Evolutionary conservation across 768 basidiomycete genomes (phyloP), one percentile per base, ranked within the genome.

Genomic region (Artomyces pyxidatus): DNA sequence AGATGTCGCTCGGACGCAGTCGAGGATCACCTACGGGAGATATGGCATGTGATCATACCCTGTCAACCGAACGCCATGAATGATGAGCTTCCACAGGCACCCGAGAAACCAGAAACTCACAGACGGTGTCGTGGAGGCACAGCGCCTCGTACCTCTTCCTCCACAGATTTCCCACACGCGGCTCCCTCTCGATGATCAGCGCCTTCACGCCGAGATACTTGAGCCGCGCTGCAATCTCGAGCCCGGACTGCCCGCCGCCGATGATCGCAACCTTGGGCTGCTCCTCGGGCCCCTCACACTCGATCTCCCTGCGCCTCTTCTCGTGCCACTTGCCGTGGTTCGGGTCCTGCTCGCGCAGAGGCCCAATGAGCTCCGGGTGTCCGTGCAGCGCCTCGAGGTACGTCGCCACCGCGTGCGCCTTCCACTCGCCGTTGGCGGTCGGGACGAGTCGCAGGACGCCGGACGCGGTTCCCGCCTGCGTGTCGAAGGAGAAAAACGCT

Each of bases 61-160:
- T 77, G 9, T 21, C 14, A n/a, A 1, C 9, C 44, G 19, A 19
- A 28, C 48, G n/a, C 14, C 47, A 37, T 25, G 22, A 19, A 14
- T 38, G 19, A 28, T 17, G 37, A 45, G 41, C 40, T 46, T 56
- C 37, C 41, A 39, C 30, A 51, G 29, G 49, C 10, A 58, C 59
- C 26, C 10, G 19, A 42, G 26, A 5, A 5, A 10, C 27, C 26
- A 16, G 6, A 14, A n/a, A 72, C 80, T 69, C 57, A 81, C 81
- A 83, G 50, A 83, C 77, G 21, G 79, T 74, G 60, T 82, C 79
- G 58, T 87, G 83, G 25, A 85, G 63, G 42, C 79, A 82, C 32
- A 85, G 63, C 9, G 80, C 74, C 47, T 83, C 75, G 59, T 88
- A 87, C 30, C 86, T 69, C 30, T 73, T 68, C 49, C 83, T 67